Percentiles rank a stretch among this genome's conserved stretches.
Evolutionary conservation across 345 rosid species (phyloP).

Genomic region (Murraya paniculata): DNA sequence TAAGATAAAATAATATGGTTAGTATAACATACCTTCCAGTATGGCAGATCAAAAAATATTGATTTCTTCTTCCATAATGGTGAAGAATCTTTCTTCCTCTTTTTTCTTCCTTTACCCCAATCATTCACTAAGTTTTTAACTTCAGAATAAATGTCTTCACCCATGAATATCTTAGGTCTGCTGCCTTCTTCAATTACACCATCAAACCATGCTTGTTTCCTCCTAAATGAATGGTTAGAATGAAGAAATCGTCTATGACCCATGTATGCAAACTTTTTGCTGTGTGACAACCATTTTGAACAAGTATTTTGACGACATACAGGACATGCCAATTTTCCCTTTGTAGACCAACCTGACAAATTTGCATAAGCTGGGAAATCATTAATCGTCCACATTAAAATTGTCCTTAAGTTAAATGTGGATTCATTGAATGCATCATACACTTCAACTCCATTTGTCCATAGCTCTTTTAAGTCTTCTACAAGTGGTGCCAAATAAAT

Average conservation of each 20-base stretch:
- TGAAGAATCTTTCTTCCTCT: background rate
- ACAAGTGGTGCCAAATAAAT: background rate
- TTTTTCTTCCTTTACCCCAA: background rate
- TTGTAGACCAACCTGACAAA: background rate
- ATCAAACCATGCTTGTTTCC: background rate
- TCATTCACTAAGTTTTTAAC: background rate
- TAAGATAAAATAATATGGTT: background rate
- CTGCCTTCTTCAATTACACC: background rate
- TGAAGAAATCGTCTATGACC: background rate
- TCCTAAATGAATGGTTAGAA: background rate
- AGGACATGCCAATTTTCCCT: background rate
- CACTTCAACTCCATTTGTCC: background rate
- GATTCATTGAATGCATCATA: background rate
- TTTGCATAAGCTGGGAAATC: background rate
- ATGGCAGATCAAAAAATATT: background rate
- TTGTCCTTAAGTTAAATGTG: background rate
- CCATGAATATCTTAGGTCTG: background rate
- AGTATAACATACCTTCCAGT: background rate
- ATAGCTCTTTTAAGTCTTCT: background rate
- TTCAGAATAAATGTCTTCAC: background rate
- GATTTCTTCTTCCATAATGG: background rate
- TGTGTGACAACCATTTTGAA: background rate
- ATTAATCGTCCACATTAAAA: background rate
- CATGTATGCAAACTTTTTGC: background rate
- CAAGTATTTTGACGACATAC: background rate